These are phyloP conservation scores for Pyrenochaeta sp. DNA, from an alignment of 2,329 filamentous ascomycete genomes.

Conservation along the genomic window DNA sequence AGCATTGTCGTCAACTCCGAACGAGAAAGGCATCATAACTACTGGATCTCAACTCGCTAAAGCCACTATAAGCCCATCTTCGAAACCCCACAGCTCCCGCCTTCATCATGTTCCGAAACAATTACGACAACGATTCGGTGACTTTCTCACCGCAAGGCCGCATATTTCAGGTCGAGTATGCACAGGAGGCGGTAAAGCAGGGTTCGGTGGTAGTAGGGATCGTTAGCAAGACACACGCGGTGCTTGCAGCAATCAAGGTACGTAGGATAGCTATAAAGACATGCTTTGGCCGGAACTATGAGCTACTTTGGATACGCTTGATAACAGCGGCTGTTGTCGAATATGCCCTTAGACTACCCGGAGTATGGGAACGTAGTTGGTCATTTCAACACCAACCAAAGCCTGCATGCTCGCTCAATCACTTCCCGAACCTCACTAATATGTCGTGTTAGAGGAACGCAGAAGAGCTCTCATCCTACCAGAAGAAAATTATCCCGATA, in stretches of 20 bases:
- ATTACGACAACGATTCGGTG: constrained; percentile 99
- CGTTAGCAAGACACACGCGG: constrained; percentile 96
- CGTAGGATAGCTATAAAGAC: constrained; percentile 7
- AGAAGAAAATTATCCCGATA: constrained; percentile 98
- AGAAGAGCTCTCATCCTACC: constrained; percentile 99
- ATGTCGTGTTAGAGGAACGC: constrained; percentile 78
- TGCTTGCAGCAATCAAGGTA: constrained; percentile 96
- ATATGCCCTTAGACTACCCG: neutral
- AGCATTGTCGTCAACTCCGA: neutral
- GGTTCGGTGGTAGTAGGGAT: constrained; percentile 97
- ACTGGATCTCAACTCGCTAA: constrained; percentile 1
- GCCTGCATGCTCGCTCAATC: neutral
- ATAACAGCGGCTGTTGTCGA: neutral
- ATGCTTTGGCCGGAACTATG: neutral
- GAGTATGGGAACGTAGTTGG: neutral
- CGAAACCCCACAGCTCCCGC: constrained; percentile 23
- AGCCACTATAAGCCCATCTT: constrained; percentile 5
- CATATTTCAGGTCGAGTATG: constrained; percentile 99
- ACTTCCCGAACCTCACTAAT: constrained; percentile 12
- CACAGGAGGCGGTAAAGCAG: constrained; percentile 97
- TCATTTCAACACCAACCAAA: neutral
- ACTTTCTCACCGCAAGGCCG: constrained; percentile 99
- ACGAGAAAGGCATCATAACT: neutral
- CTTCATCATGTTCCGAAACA: constrained; percentile 94
- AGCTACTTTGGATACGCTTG: neutral